Percentiles rank a stretch among this genome's conserved stretches.
These are phyloP conservation scores for Xylaria nigripes DNA, from an alignment of 495 filamentous ascomycete species.

Conservation along the genomic window DNA sequence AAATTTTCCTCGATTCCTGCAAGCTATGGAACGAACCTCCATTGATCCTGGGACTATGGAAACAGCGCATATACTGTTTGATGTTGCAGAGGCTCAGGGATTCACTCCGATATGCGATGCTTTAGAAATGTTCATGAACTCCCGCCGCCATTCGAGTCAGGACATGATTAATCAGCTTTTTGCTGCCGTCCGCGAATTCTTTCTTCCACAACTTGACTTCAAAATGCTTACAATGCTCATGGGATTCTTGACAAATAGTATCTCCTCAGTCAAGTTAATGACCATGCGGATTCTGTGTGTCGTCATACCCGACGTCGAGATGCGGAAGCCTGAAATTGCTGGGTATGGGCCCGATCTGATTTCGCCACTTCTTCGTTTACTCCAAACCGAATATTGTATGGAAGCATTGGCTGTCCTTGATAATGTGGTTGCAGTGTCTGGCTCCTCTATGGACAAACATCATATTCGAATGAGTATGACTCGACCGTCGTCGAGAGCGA, in stretches of 20 bases:
- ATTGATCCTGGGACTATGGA: slow-evolving; percentile 47
- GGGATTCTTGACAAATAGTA: slow-evolving; percentile 80
- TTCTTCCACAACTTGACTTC: slow-evolving; percentile 77
- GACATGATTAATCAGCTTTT: slow-evolving; percentile 74
- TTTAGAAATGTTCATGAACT: slow-evolving; percentile 61
- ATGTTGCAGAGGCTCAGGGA: slow-evolving; percentile 63
- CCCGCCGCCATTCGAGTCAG: slow-evolving; percentile 58
- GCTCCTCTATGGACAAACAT: slow-evolving; percentile 85
- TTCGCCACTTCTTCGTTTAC: slow-evolving; percentile 78
- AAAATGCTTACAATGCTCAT: slow-evolving; percentile 82
- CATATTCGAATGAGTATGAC: slow-evolving; percentile 97
- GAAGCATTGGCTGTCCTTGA: slow-evolving; percentile 87
- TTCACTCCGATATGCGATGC: slow-evolving; percentile 47
- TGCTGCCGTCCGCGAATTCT: slow-evolving; percentile 66
- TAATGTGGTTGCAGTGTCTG: slow-evolving; percentile 88
- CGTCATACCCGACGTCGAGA: slow-evolving; percentile 84
- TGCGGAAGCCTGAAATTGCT: slow-evolving; percentile 83
- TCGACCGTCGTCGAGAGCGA: slow-evolving; percentile 65
- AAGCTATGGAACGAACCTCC: slow-evolving; percentile 60
- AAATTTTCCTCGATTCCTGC: slow-evolving; percentile 82
- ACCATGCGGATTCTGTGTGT: slow-evolving; percentile 84
- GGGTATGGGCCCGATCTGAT: slow-evolving; percentile 91
- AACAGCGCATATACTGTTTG: slow-evolving; percentile 60
- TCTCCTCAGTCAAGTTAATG: slow-evolving; percentile 82
- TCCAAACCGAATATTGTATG: slow-evolving; percentile 89